Conservation (phyloP, 441 rosid species). For the Gossypium lobatum region DNA sequence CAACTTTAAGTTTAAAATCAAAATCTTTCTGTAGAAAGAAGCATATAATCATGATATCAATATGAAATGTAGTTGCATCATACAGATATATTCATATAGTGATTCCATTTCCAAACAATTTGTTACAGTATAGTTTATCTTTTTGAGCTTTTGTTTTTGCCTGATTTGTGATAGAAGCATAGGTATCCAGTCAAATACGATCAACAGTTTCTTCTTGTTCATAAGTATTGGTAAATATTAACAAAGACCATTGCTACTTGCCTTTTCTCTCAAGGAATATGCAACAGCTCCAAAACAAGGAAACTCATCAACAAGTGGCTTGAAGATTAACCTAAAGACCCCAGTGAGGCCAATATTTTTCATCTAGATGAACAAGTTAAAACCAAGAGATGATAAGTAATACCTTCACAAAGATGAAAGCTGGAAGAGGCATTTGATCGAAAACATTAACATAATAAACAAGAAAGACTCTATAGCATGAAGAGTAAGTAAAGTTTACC, state of each 20-base stretch:
- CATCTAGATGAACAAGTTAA: slow-evolving; percentile 39
- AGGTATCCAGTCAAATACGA: background rate
- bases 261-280: slow-evolving; percentile 80
- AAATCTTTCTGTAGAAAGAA: slow-evolving; percentile 56
- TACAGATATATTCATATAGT: too few species aligned
- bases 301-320: slow-evolving; percentile 68
- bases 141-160: background rate
- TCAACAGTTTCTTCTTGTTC: background rate
- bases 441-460: background rate
- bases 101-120: too few species aligned
- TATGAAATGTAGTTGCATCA: too few species aligned
- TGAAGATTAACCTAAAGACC: slow-evolving; percentile 86
- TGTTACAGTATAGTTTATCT: too few species aligned
- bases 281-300: slow-evolving; percentile 94
- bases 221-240: background rate
- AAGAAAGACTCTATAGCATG: background rate
- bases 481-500: slow-evolving; percentile 35
- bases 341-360: slow-evolving; percentile 90
- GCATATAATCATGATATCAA: background rate
- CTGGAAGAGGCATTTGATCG: too few species aligned
- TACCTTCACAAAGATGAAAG: background rate
- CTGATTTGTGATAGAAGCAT: background rate
- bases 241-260: slow-evolving; percentile 11
- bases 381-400: slow-evolving; percentile 11
- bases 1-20: slow-evolving; percentile 70